A percentile compares a stretch with the other conserved stretches of the same genome.
phyloP scores from a whole-genome alignment of 495 filamentous ascomycete species.

The Lasiosphaeria hispida region DNA sequence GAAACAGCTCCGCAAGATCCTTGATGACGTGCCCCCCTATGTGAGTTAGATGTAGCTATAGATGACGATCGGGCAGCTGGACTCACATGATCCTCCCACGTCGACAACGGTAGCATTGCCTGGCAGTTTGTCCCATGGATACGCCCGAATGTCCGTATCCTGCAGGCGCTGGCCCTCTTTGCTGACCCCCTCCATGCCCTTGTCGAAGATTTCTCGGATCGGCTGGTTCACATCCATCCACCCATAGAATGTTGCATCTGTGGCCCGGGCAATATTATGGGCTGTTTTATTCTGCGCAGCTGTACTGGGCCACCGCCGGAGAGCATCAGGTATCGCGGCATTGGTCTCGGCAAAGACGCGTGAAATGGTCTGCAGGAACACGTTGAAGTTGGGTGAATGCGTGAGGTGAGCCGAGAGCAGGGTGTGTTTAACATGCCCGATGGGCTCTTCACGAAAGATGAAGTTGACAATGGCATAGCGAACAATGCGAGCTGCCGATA shows the following conservation, averaged over 20 bases:
- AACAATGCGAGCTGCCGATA: neutral
- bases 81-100: neutral
- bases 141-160: neutral
- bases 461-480: neutral
- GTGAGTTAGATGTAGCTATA: too few species aligned
- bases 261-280: neutral
- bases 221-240: neutral
- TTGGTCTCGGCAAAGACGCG: neutral
- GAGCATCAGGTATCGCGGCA: neutral
- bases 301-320: neutral
- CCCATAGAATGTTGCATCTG: neutral
- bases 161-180: slow-evolving; percentile 1
- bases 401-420: neutral
- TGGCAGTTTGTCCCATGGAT: neutral
- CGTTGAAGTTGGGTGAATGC: neutral
- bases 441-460: neutral
- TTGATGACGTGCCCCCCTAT: too few species aligned
- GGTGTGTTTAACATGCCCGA: neutral
- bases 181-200: neutral
- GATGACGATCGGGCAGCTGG: too few species aligned
- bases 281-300: neutral
- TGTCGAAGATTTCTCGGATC: neutral
- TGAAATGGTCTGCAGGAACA: neutral
- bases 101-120: neutral
- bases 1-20: too few species aligned